Evolutionary conservation across 225 moss, liverwort and hornwort species (phyloP).

Genomic region (Antitrichia curtipendula): DNA sequence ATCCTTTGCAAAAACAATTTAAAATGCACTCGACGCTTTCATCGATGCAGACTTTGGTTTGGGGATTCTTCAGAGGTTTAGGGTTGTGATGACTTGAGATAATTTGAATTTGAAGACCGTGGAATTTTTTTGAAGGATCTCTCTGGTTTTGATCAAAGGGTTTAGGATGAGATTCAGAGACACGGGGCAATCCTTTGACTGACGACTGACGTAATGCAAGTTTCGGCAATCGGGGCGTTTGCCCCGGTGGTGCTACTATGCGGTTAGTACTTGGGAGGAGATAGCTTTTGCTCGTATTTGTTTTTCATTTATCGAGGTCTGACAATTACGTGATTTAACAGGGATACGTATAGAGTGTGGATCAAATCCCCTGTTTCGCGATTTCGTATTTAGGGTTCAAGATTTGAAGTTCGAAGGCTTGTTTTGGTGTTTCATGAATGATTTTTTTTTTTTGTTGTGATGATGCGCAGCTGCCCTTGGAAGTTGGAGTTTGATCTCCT

Average conservation of each 20-base stretch:
- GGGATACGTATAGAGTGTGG: background rate
- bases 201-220: conserved; percentile 46
- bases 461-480: conserved; percentile 64
- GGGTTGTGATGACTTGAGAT: background rate
- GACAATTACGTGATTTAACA: background rate
- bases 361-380: background rate
- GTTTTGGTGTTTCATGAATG: background rate
- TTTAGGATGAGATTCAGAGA: conserved; percentile 36
- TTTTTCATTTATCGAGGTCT: background rate
- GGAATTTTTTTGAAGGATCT: background rate
- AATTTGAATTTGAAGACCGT: background rate
- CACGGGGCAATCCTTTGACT: conserved; percentile 7
- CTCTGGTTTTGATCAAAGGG: background rate
- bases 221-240: conserved; percentile 79
- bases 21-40: background rate
- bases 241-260: conserved; percentile 75
- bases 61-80: background rate
- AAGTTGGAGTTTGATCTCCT: conserved; percentile 90
- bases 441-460: background rate
- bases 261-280: conserved; percentile 21
- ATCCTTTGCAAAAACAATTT: background rate
- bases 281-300: background rate
- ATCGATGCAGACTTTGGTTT: background rate
- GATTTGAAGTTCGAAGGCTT: background rate
- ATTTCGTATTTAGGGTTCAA: background rate